These are phyloP conservation scores for Crithidia brevicula DNA, from an alignment of 208 protist species.

Conservation along the genomic window DNA sequence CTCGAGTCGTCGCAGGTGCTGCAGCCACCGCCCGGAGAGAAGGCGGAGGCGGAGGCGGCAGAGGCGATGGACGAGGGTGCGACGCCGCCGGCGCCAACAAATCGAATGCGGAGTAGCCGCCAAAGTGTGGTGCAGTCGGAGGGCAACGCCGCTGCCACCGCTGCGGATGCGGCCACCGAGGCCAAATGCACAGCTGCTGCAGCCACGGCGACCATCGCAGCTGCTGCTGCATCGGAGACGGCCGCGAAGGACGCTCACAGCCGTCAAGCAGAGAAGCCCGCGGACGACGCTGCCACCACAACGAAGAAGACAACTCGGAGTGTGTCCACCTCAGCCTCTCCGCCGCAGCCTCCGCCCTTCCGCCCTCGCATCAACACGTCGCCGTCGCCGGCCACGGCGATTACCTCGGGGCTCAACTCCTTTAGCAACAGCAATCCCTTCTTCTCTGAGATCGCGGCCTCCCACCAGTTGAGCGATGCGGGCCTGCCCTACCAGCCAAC, in stretches of 20 bases:
- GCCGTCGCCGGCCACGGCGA: not conserved
- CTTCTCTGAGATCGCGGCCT: not conserved
- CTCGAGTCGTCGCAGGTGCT: conserved; percentile 15
- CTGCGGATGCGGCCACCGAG: not conserved
- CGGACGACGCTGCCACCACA: not conserved
- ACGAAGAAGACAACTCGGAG: not conserved
- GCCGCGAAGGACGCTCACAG: too few relatives aligned
- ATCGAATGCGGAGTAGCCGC: not conserved
- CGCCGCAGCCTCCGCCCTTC: not conserved
- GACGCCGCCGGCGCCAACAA: not conserved
- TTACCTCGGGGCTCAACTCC: not conserved
- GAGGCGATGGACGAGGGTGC: too few relatives aligned
- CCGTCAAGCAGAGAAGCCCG: not conserved
- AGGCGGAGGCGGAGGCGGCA: not conserved
- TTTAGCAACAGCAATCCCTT: conserved; percentile 3
- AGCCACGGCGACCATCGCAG: not conserved
- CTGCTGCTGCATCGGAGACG: not conserved
- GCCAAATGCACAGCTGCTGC: not conserved
- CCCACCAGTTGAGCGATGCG: not conserved
- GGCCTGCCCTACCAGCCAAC: not conserved
- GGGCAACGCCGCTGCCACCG: not conserved
- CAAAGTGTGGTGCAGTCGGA: not conserved
- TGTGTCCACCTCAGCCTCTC: not conserved
- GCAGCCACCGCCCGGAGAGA: not conserved
- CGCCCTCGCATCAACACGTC: not conserved